These are phyloP conservation scores for Aspergillus fijiensis DNA, from an alignment of 2,329 filamentous ascomycete species.

Conservation along the genomic window DNA sequence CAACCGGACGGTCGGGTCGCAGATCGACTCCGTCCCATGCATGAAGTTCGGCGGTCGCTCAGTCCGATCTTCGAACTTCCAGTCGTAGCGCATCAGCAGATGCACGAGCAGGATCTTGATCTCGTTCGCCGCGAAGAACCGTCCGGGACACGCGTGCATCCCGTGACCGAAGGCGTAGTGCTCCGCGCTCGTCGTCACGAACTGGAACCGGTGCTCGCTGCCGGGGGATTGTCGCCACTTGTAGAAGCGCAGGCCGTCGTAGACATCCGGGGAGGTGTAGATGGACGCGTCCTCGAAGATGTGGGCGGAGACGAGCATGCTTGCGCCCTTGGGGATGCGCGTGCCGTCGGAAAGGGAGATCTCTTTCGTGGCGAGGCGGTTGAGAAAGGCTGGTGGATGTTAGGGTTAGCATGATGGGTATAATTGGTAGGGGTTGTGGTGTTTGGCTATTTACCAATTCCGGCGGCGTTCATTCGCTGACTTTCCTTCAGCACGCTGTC, in stretches of 20 bases:
- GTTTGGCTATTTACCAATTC: slow-evolving; percentile 25
- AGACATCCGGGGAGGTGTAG: slow-evolving; percentile 30
- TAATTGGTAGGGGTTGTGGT: background rate
- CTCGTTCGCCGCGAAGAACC: slow-evolving; percentile 58
- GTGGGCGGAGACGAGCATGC: slow-evolving; percentile 26
- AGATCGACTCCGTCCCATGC: slow-evolving; percentile 47
- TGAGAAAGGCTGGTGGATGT: slow-evolving; percentile 23
- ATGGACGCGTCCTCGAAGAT: slow-evolving; percentile 28
- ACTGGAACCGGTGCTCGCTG: slow-evolving; percentile 30
- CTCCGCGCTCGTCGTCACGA: slow-evolving; percentile 32
- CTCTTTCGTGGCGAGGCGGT: slow-evolving; percentile 24
- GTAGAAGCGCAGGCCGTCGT: slow-evolving; percentile 37
- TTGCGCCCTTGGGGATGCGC: slow-evolving; percentile 30
- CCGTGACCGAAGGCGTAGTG: slow-evolving; percentile 41
- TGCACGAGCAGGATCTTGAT: slow-evolving; percentile 56
- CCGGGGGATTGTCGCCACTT: slow-evolving; percentile 31
- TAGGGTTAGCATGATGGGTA: background rate
- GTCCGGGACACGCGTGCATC: slow-evolving; percentile 47
- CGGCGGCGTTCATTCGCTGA: slow-evolving; percentile 29
- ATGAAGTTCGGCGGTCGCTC: slow-evolving; percentile 45
- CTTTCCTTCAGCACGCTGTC: slow-evolving; percentile 39
- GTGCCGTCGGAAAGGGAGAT: slow-evolving; percentile 32
- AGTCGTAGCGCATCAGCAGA: slow-evolving; percentile 55
- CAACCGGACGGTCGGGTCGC: slow-evolving; percentile 29
- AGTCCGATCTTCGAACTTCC: slow-evolving; percentile 42